These are phyloP conservation scores for Myochromella boudieri DNA, from an alignment of 768 basidiomycete genomes.

Conservation along the genomic window DNA sequence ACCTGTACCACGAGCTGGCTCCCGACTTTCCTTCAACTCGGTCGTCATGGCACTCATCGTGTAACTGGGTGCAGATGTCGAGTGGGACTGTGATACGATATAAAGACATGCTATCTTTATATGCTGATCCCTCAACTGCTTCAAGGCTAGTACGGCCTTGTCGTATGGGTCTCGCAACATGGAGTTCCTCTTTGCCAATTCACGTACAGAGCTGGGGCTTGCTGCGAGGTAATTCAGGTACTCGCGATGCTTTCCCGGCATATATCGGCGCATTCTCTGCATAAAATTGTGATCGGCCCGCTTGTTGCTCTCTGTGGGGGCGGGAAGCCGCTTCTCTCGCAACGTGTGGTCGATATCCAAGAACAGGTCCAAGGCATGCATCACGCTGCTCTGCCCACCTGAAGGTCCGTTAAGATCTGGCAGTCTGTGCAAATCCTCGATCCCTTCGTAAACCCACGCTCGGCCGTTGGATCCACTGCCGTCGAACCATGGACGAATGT, in stretches of 20 bases:
- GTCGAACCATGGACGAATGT: slow-evolving; percentile 90
- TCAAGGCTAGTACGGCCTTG: slow-evolving; percentile 72
- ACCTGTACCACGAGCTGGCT: slow-evolving; percentile 80
- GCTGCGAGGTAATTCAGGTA: slow-evolving; percentile 72
- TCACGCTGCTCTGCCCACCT: slow-evolving; percentile 91
- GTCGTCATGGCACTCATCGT: slow-evolving; percentile 58
- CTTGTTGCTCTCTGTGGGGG: slow-evolving; percentile 65
- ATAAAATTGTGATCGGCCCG: slow-evolving; percentile 78
- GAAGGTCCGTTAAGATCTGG: slow-evolving; percentile 87
- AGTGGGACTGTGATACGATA: slow-evolving; percentile 82
- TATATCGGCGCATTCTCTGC: slow-evolving; percentile 91
- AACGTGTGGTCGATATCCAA: slow-evolving; percentile 88
- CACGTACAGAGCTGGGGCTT: slow-evolving; percentile 58
- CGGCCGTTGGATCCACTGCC: slow-evolving; percentile 70
- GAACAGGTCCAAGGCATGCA: slow-evolving; percentile 85
- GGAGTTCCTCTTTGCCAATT: slow-evolving; percentile 55
- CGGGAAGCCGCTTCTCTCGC: slow-evolving; percentile 63
- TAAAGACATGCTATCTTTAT: slow-evolving; percentile 89
- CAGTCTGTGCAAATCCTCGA: slow-evolving; percentile 53
- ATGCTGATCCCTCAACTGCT: slow-evolving; percentile 82
- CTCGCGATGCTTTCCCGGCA: slow-evolving; percentile 89
- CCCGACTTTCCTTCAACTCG: slow-evolving; percentile 40
- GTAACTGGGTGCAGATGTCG: slow-evolving; percentile 46
- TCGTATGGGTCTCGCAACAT: slow-evolving; percentile 77
- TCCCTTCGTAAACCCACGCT: slow-evolving; percentile 79